Evolutionary conservation across 75 land plant genomes (phyloP).

Genomic region (Isoetes taiwanensis): DNA sequence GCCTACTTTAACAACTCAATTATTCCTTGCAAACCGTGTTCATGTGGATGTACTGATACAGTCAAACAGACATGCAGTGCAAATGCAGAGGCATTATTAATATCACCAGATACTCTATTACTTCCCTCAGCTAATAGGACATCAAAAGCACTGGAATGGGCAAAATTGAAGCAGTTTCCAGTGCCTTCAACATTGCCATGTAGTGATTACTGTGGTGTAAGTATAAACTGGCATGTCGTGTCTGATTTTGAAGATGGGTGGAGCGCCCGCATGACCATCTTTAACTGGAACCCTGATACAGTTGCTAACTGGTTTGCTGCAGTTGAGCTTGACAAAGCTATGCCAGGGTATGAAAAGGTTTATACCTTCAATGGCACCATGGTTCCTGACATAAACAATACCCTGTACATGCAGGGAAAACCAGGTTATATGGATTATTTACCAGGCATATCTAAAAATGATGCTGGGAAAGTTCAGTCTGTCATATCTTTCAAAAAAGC

Average conservation of each 20-base stretch:
- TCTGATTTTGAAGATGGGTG: constrained; percentile 65
- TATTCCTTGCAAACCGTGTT: constrained; percentile 69
- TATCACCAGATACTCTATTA: constrained; percentile 54
- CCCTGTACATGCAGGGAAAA: constrained; percentile 58
- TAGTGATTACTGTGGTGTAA: constrained; percentile 75
- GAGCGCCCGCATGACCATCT: constrained; percentile 71
- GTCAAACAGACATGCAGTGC: constrained; percentile 27
- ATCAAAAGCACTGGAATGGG: constrained; percentile 44
- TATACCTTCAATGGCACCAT: constrained; percentile 76
- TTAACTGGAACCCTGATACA: constrained; percentile 52
- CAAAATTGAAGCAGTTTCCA: constrained; percentile 30
- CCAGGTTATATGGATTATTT: constrained; percentile 38
- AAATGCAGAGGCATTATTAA: constrained; percentile 32
- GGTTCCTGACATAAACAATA: constrained; percentile 23
- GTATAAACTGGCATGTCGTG: constrained; percentile 79
- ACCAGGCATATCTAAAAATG: constrained; percentile 26
- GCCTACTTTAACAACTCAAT: constrained; percentile 67
- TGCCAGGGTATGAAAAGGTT: constrained; percentile 41
- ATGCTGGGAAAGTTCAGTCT: constrained; percentile 63
- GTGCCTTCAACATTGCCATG: constrained; percentile 52
- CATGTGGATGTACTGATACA: constrained; percentile 52
- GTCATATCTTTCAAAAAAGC: constrained; percentile 67
- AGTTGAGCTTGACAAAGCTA: constrained; percentile 37
- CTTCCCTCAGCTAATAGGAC: constrained; percentile 62
- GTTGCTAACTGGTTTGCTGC: constrained; percentile 75